Conservation (phyloP, 148 eudicot species). For the Rhododendron mucronatum region DNA sequence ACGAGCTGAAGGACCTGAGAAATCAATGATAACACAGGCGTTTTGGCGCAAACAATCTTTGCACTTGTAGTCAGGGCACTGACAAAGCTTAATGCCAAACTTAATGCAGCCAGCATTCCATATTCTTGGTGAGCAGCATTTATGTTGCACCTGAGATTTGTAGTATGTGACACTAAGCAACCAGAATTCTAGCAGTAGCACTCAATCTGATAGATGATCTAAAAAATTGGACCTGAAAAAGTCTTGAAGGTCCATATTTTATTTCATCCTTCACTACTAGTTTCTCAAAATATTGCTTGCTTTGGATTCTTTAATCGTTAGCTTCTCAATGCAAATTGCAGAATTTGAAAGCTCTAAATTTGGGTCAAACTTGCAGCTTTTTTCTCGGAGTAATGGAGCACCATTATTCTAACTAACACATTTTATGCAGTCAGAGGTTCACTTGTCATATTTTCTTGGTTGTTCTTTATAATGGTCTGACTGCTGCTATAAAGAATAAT, state of each 20-base stretch:
- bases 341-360: neutral
- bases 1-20: neutral
- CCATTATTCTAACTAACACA: neutral
- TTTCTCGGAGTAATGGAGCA: neutral
- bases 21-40: neutral
- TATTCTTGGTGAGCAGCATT: neutral
- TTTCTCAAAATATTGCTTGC: conserved; percentile 1
- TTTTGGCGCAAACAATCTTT: neutral
- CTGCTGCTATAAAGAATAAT: neutral
- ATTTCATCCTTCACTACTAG: neutral
- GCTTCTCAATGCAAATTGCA: neutral
- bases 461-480: neutral
- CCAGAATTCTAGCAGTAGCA: neutral
- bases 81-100: neutral
- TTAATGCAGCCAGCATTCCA: neutral
- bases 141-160: neutral
- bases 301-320: neutral
- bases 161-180: neutral
- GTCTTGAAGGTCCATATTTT: neutral
- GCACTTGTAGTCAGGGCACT: neutral
- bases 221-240: neutral
- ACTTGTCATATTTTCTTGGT: neutral
- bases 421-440: neutral
- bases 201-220: neutral
- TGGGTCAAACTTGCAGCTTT: neutral